phyloP scores from a whole-genome alignment of 306 rosid species.

The Trifolium repens region DNA sequence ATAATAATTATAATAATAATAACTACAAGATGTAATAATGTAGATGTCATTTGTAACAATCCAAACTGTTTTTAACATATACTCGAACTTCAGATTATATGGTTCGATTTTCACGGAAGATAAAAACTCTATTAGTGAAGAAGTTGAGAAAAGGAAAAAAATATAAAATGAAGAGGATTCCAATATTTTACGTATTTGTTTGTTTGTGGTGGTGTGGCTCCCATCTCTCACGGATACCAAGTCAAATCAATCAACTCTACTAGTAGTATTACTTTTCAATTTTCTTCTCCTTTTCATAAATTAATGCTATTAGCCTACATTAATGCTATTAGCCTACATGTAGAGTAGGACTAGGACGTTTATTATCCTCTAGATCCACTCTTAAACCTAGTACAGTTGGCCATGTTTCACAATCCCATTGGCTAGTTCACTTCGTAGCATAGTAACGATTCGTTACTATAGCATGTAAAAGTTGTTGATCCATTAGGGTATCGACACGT shows the following conservation, averaged over 20 bases:
- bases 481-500: constrained; percentile 41
- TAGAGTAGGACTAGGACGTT: background rate
- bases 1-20: too few species aligned
- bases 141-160: too few species aligned
- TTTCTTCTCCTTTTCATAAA: background rate
- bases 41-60: too few species aligned
- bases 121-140: too few species aligned
- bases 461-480: background rate
- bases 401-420: constrained; percentile 39
- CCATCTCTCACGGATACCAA: background rate
- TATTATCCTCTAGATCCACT: background rate
- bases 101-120: too few species aligned
- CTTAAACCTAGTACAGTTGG: background rate
- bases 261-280: background rate
- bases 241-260: constrained; percentile 1
- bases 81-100: too few species aligned
- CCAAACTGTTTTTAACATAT: too few species aligned
- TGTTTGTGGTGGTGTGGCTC: background rate
- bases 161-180: too few species aligned
- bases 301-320: background rate
- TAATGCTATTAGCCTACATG: background rate
- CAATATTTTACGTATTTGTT: too few species aligned
- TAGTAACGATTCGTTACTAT: background rate
- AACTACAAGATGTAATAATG: too few species aligned
- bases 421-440: background rate